Evolutionary conservation across 331 rosid species (phyloP).

Genomic region (Phaseolus coccineus): DNA sequence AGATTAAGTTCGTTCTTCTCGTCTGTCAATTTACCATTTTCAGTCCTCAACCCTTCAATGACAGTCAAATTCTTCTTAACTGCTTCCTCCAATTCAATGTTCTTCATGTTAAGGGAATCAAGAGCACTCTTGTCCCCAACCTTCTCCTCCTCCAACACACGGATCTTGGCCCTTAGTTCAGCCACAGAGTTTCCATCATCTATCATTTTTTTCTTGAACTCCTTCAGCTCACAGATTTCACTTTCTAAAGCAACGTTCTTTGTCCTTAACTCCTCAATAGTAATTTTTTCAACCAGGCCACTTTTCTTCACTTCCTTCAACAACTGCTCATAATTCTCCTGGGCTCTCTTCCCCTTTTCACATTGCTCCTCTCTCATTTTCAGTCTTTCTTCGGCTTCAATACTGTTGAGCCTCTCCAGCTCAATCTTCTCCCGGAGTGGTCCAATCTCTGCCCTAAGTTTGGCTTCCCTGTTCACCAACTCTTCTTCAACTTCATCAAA

Average conservation of each 20-base stretch:
- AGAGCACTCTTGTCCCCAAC: neutral
- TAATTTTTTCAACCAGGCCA: neutral
- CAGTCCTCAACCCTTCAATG: conserved; percentile 12
- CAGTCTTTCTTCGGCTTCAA: conserved; percentile 13
- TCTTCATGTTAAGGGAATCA: neutral
- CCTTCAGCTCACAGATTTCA: neutral
- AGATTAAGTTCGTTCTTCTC: neutral
- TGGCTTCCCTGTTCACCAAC: conserved; percentile 46
- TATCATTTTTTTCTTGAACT: conserved; percentile 2
- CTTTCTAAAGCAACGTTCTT: neutral
- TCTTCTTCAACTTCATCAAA: conserved; percentile 52
- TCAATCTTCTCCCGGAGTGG: neutral
- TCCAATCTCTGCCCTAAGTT: conserved; percentile 9
- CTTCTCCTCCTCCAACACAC: conserved; percentile 40
- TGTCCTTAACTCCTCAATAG: conserved; percentile 15
- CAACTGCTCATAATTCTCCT: conserved; percentile 37
- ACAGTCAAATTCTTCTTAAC: conserved; percentile 20
- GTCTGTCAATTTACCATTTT: conserved; percentile 12
- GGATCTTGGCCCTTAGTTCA: neutral
- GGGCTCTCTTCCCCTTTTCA: neutral
- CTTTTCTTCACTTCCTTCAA: conserved; percentile 34
- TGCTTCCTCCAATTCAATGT: conserved; percentile 32
- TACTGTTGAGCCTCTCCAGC: neutral
- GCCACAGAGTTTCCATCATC: neutral
- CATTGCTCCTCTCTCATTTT: neutral